Evolutionary conservation across 306 rosid genomes (phyloP), one percentile per base, ranked within the genome.

Genomic region (Vigna unguiculata): DNA sequence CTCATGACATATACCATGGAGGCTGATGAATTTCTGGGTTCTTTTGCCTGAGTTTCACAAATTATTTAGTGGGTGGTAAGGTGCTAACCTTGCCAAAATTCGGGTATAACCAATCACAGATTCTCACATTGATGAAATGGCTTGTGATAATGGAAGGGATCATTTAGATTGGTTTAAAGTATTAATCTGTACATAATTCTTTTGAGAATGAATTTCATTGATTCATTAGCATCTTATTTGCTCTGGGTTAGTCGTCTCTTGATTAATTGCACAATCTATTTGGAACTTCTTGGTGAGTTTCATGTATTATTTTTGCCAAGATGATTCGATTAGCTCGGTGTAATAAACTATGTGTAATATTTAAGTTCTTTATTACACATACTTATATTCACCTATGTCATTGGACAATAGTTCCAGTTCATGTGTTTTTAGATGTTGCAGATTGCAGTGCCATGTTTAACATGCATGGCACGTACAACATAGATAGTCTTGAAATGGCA

Each of bases 131-230:
- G 70, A 84, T 63, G 60, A 71, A 64, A 79, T 83, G 66, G 74
- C 22, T 67, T 67, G 13, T 46, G 41, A 36, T 40, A 45, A 51
- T 15, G 76, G 68, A 71, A n/a, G 79, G 79, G 49, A 64, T 57
- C 40, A 62, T 78, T 53, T 81, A 61, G 80, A 34, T 59, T 41
- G 82, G 71, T n/a, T 40, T 53, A 59, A 74, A 36, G 63, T 38
- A 16, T 64, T 61, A 81, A 69, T 86, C 69, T 74, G 88, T 79
- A 75, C 80, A 67, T 64, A 81, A 7, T 21, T 68, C 52, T 65
- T 52, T 54, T 68, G 2, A 57, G 24, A 52, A 15, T 57, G 59
- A 81, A 14, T 41, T 66, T 19, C 15, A 32, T 71, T 47, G 20
- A 64, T 85, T 83, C 81, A 75, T 69, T 82, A 53, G 57, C 71